Base-by-base conservation (phyloP, 345 rosid species). In the Geranium brycei region DNA sequence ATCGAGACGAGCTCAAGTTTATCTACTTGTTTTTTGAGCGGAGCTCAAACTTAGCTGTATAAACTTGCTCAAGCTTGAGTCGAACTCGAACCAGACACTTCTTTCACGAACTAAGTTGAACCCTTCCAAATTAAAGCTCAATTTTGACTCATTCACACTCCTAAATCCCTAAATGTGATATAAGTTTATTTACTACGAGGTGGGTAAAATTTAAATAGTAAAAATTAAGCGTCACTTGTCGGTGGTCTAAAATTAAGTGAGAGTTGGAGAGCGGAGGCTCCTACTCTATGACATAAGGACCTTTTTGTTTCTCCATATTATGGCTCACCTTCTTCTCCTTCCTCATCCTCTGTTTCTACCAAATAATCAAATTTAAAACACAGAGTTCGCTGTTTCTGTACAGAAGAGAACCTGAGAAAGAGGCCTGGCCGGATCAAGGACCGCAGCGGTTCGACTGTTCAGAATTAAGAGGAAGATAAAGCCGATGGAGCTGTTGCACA, bases 401-500 rank as follows among this genome's bases (percentile, higher is more conserved):
- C 17, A 6, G 41, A 1, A 35, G 41, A 35, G 41, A 3, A 35
- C 0, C 10, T 35, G 41, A 35, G 10, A 7, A 35, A 35, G 41
- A 35, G 2, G 41, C 41, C 79, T 78, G 82, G 82, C 82, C 40
- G 77, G 77, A 68, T 62, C 72, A 65, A 75, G 64, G 69, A 69
- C 69, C 62, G 47, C 66, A 59, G 78, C 76, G 57, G 72, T 66
- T 67, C 61, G 74, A 65, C 7, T 74, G 57, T 78, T 51, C 28
- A 62, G 65, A 38, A 60, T 65, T 56, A 4, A 31, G 69, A 32
- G 19, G 40, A 60, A 71, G 69, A 63, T 19, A 53, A 66, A 64
- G 63, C 17, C 65, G 60, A 81, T 79, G 91, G 84, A 85, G 38
- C 73, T 38, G 68, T 81, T 81, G 86, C 76, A 79, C 8, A 78